Evolutionary conservation across 495 filamentous ascomycete genomes (phyloP).

Genomic region (Tuber aestivum): DNA sequence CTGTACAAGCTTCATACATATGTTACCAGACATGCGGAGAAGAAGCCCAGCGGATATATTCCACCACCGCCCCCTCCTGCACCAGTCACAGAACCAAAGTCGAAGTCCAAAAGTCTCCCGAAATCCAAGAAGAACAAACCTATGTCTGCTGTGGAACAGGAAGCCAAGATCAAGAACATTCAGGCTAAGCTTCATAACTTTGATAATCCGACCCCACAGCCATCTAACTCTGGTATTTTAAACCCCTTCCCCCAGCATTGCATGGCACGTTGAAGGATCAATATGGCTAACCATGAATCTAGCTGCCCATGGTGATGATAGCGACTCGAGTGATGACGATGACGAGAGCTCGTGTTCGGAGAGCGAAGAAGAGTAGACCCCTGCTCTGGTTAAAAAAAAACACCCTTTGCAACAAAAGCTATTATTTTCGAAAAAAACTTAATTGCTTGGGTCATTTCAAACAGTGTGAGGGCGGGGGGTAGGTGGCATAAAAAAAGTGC

Average conservation of each 20-base stretch:
- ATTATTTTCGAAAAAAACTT: constrained; percentile 20
- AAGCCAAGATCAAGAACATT: constrained; percentile 75
- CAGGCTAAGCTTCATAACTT: constrained; percentile 38
- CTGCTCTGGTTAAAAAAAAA: background rate
- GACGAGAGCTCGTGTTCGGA: constrained; percentile 40
- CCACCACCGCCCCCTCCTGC: constrained; percentile 40
- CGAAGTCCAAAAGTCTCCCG: constrained; percentile 50
- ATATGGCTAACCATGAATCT: constrained; percentile 8
- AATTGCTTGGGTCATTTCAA: constrained; percentile 9
- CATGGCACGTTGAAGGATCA: background rate
- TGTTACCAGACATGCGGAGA: constrained; percentile 40
- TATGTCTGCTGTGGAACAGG: constrained; percentile 92
- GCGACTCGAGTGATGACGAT: constrained; percentile 41
- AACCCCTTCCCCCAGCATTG: background rate
- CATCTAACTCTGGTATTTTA: constrained; percentile 35
- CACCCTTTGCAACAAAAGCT: constrained; percentile 6
- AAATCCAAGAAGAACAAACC: constrained; percentile 98
- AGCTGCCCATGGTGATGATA: constrained; percentile 35
- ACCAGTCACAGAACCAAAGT: constrained; percentile 27
- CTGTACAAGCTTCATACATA: constrained; percentile 41
- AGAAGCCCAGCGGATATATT: constrained; percentile 30
- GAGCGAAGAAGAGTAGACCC: constrained; percentile 40
- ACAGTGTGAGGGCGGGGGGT: background rate
- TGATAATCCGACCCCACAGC: constrained; percentile 39
- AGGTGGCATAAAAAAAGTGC: background rate